A percentile compares a stretch with the other conserved stretches of the same genome.
These are phyloP conservation scores for Venturiaceae sp. DNA, from an alignment of 2,329 filamentous ascomycete genomes.

Conservation along the genomic window DNA sequence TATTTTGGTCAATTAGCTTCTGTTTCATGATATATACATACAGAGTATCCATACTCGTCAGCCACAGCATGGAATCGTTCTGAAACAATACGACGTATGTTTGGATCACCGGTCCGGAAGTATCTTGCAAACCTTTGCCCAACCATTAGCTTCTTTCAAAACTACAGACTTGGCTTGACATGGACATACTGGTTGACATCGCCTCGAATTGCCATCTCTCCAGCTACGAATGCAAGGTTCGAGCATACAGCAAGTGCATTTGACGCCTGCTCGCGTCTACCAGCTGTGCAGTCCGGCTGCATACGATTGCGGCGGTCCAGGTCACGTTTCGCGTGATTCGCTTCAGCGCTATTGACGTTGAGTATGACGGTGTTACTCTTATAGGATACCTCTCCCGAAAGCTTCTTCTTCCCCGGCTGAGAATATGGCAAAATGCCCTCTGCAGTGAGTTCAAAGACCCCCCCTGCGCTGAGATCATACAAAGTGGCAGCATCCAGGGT, in stretches of 20 bases:
- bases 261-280: background rate
- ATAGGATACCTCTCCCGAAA: background rate
- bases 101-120: constrained; percentile 4
- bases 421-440: constrained; percentile 1
- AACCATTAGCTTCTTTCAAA: too few relatives aligned
- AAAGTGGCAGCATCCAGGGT: background rate
- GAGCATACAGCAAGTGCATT: background rate
- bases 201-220: background rate
- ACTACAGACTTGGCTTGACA: too few relatives aligned
- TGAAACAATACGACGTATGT: background rate
- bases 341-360: background rate
- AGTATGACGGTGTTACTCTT: background rate
- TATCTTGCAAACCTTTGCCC: background rate
- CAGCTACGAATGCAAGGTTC: background rate
- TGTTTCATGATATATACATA: background rate
- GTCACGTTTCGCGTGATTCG: background rate
- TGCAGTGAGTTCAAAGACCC: background rate
- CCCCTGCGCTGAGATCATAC: constrained; percentile 5
- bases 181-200: constrained; percentile 2
- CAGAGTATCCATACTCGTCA: background rate
- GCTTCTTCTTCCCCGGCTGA: background rate
- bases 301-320: background rate
- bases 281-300: background rate
- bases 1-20: background rate
- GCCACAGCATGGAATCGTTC: constrained; percentile 4